Percentiles rank a stretch among this genome's conserved stretches.
These are phyloP conservation scores for Starmerella davenportii DNA, from an alignment of 805 yeast species.

Conservation along the genomic window DNA sequence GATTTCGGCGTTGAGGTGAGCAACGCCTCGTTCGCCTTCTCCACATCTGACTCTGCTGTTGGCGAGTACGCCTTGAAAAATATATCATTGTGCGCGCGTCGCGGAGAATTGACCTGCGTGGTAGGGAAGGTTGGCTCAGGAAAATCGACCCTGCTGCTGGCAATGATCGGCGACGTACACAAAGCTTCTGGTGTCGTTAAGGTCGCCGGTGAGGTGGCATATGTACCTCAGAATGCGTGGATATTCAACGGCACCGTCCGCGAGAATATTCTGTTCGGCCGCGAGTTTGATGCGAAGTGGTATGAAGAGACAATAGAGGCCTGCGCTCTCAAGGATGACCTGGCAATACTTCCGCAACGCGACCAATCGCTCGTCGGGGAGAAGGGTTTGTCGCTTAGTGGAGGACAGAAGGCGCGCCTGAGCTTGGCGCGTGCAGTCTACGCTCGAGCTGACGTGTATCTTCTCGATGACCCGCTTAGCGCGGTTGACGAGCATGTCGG, in stretches of 20 bases:
- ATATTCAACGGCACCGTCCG: conserved; percentile 79
- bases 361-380: conserved; percentile 69
- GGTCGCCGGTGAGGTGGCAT: conserved; percentile 62
- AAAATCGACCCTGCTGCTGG: conserved; percentile 64
- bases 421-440: conserved; percentile 63
- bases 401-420: conserved; percentile 73
- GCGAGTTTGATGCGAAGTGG: conserved; percentile 29
- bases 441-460: conserved; percentile 42
- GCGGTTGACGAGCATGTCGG: conserved; percentile 79
- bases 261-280: conserved; percentile 56
- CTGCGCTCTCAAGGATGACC: conserved; percentile 48
- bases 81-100: conserved; percentile 46
- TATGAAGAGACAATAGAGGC: conserved; percentile 39
- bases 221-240: conserved; percentile 84
- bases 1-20: not conserved
- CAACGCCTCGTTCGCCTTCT: not conserved
- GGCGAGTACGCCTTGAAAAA: conserved; percentile 40
- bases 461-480: conserved; percentile 60
- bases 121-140: conserved; percentile 85
- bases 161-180: conserved; percentile 65
- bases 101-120: conserved; percentile 67
- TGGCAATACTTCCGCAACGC: conserved; percentile 48
- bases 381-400: conserved; percentile 63
- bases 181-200: conserved; percentile 54
- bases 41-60: not conserved